Base-by-base conservation (phyloP, 2,329 filamentous ascomycete genomes). In the Aspergillus ruber region DNA sequence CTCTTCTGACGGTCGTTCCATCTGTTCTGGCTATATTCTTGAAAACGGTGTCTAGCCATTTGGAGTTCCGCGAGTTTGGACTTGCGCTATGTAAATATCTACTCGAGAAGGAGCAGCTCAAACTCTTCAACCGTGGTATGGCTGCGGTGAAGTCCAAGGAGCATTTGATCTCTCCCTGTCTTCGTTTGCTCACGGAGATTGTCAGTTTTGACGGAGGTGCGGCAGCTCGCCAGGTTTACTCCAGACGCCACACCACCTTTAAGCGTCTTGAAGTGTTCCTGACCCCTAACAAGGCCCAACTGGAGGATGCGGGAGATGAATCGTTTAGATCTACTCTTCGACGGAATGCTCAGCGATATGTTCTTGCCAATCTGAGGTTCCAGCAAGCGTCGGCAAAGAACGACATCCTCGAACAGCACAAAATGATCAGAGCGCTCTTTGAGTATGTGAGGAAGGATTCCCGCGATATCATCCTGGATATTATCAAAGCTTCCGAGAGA, bases 161-260 rank as follows among this genome's bases (percentile, higher is more conserved):
- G 35, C 89, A 88, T 66, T 74, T 97, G 49, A 90, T 96, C 51
- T 93, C 89, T 2, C 91, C 93, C 1, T 90, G 87, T 20, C 72
- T 98, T 49, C 83, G 91, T 48, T 73, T 98, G 44, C 77, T 98
- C 50, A 87, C 85, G 44, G 91, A 98, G 69, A 78, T 90, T n/a
- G 81, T 88, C 13, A 83, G 78, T 46, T 86, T 95, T 54, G 90
- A 97, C 67, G 90, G 90, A 13, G 94, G 93, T 12, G 80, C 82
- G 38, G 77, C 90, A 47, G 88, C 90, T 23, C 84, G 82, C 56
- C 78, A 84, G 41, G 77, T 96, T 29, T 94, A 95, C 64, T 79
- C 85, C 45, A 83, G 84, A 27, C 81, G 89, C 56, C 83, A 88
- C 57, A 84, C 82, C 50, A 93, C 88, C 0, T 85, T 95, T 49